Base-by-base conservation (phyloP, 257 asterid genomes). In the Salvia miltiorrhiza region DNA sequence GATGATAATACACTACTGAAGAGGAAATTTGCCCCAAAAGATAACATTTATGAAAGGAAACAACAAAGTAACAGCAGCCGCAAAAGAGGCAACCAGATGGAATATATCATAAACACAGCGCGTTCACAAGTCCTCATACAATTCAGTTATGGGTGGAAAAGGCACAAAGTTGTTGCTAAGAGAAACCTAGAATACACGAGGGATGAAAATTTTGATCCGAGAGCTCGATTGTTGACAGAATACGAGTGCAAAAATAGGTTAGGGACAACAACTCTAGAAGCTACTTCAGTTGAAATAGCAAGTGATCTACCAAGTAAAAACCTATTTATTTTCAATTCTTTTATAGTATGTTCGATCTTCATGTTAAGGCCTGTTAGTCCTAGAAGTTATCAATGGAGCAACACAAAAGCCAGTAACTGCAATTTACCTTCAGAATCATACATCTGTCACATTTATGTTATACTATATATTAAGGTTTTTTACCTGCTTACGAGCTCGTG, bases 401-500 rank as follows among this genome's bases (percentile, higher is more conserved):
- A 65, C 32, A 37, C 30, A 19, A 58, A 13, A 54, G 14, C 63
- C 39, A 44, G 9, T 39, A 28, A 40, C 7, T 69, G 23, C 56
- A 56, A 16, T 32, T 44, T 4, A n/a, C 45, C 48, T 16, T 47
- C 70, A 9, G 17, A 28, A 68, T 9, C 8, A 26, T 19, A 58
- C 17, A 53, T 13, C 12, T 40, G 17, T 33, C 58, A 32, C 49
- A 58, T 57, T 58, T 2, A 3, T 24, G 13, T 58, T 8, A 5
- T 35, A 50, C 10, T n/a, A n/a, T n/a, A n/a, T n/a, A n/a, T n/a
- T 19, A 5, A 62, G 20, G 7, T 71, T 37, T 32, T 63, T 79
- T 77, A 93, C 98, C 98, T 93, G 98, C 74, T 93, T 93, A 52
- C 98, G 92, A 64, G 98, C 97, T 49, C 98, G 82, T 52, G 98